Conservation (phyloP, 2,329 filamentous ascomycete species). For the Corinectria fuckeliana region DNA sequence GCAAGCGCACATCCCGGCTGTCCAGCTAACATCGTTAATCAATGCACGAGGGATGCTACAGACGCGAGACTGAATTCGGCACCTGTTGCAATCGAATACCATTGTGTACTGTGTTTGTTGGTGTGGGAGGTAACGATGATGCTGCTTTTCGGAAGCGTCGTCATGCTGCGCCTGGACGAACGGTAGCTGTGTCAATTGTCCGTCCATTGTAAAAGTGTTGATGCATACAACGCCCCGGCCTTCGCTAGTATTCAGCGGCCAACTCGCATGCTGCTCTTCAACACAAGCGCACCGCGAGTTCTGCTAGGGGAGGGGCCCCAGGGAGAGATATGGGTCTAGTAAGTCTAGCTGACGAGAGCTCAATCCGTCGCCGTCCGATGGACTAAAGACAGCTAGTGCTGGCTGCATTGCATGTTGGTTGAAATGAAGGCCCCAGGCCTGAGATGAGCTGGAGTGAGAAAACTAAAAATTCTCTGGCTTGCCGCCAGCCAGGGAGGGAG, state of each 20-base stretch:
- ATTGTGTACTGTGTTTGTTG: neutral
- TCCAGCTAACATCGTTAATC: neutral
- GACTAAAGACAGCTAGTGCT: neutral
- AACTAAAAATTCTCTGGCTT: slow-evolving; percentile 7
- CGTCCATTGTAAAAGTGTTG: neutral
- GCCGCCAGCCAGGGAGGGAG: slow-evolving; percentile 13
- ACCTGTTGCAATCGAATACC: neutral
- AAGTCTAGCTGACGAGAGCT: slow-evolving; percentile 10
- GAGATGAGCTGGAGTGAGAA: neutral
- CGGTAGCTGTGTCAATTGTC: slow-evolving; percentile 5
- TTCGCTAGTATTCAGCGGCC: neutral
- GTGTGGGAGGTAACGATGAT: slow-evolving; percentile 7
- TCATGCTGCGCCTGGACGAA: neutral
- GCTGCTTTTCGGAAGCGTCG: neutral
- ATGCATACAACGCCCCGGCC: neutral
- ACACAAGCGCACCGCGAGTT: neutral
- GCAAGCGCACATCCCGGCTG: neutral
- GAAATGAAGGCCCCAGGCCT: slow-evolving; percentile 20
- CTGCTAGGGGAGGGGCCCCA: neutral
- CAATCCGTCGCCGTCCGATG: slow-evolving; percentile 13
- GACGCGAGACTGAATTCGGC: neutral
- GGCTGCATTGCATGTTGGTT: slow-evolving; percentile 22
- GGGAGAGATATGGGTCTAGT: neutral
- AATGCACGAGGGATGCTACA: neutral
- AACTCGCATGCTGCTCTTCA: neutral